Base-by-base conservation (phyloP, 2,329 filamentous ascomycete species). In the Sclerotinia subarctica region DNA sequence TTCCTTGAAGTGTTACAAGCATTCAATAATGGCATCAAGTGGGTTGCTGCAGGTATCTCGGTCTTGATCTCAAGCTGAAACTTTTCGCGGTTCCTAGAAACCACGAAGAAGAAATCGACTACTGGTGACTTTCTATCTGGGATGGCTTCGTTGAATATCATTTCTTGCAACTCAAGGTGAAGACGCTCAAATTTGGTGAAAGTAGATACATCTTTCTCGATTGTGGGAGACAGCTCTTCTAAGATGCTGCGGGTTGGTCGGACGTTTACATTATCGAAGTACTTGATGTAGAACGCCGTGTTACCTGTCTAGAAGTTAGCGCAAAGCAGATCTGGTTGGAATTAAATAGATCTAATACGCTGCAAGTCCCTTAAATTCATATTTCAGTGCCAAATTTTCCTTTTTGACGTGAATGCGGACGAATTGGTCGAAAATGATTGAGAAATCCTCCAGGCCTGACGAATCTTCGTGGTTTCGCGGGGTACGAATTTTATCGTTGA, bases 51-150 rank as follows among this genome's bases (percentile, higher is more conserved):
- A 19, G 46, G 32, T 13, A 51, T 38, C 1, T 51, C 15, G 13
- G n/a, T 24, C 1, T 35, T 7, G 29, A 62, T 51, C 11, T 24
- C n/a, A 38, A 62, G 0, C 32, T 19, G 5, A 19, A 26, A 26
- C 6, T 13, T 10, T 29, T 2, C 0, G 13, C 7, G 4, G 7
- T 26, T 1, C 1, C 2, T 1, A n/a, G 5, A 0, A 5, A 62
- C 6, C n/a, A 2, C 1, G 21, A 62, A 26, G 21, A 19, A 51
- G 32, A 62, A 51, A 62, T 62, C 59, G 1, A 24, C 15, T 15
- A 62, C 46, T 38, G n/a, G 46, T 7, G n/a, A 51, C 24, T 51
- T 38, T 5, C 46, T 29, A 38, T 19, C 5, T 51, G 46, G 46
- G 10, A 62, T 35, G 15, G 46, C 59, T n/a, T 21, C 29, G n/a